A percentile compares a stretch with the other conserved stretches of the same genome.
Conservation (phyloP, 1,139 yeast genomes). For the Trichomonascaceae sp. region DNA sequence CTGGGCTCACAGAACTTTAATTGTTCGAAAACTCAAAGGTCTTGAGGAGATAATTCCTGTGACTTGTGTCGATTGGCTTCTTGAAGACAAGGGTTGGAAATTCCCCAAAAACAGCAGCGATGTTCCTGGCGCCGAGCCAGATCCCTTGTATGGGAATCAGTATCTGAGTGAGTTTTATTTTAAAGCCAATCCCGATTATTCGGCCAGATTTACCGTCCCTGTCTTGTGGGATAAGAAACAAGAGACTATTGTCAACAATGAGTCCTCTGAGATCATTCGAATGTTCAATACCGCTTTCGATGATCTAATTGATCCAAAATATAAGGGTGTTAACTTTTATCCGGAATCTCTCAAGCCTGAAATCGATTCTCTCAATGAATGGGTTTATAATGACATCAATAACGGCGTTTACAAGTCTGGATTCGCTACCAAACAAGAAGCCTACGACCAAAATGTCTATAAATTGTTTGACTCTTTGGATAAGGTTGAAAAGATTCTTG, state of each 20-base stretch:
- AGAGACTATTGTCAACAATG: conserved; percentile 81
- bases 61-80: conserved; percentile 79
- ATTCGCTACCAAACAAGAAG: conserved; percentile 78
- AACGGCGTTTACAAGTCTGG: conserved; percentile 95
- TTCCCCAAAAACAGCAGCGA: conserved; percentile 46
- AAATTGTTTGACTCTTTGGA: conserved; percentile 67
- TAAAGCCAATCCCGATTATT: conserved; percentile 68
- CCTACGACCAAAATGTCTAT: conserved; percentile 66
- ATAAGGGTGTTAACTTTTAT: conserved; percentile 51
- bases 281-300: conserved; percentile 70
- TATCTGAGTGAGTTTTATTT: conserved; percentile 66
- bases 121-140: conserved; percentile 56
- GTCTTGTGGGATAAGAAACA: conserved; percentile 84
- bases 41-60: conserved; percentile 47
- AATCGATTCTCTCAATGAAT: conserved; percentile 74
- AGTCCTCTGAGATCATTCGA: conserved; percentile 81
- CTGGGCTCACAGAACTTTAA: conserved; percentile 88
- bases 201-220: conserved; percentile 86
- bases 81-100: conserved; percentile 83
- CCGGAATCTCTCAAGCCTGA: conserved; percentile 49
- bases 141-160: conserved; percentile 55
- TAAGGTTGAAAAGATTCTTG: conserved; percentile 61
- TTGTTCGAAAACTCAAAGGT: conserved; percentile 74
- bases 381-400: conserved; percentile 82
- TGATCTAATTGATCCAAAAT: conserved; percentile 43